Percentiles rank a stretch among this genome's conserved stretches.
These are phyloP conservation scores for Brettanomyces naardenensis DNA, from an alignment of 805 yeast genomes.

Conservation along the genomic window DNA sequence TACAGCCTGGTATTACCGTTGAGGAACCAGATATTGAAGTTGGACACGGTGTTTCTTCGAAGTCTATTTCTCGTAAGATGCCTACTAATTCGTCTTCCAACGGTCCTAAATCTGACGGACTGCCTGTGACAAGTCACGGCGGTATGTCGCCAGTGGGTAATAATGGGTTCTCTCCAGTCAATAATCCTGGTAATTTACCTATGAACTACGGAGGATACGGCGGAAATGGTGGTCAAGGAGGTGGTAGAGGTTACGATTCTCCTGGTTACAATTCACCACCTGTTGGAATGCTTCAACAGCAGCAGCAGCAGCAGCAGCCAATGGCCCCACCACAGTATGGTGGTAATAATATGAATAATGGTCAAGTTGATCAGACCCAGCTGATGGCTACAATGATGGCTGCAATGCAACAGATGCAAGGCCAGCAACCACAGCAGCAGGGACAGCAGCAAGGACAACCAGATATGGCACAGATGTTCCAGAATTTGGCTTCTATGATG, in stretches of 20 bases:
- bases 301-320: constrained; percentile 11
- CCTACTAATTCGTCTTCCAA: constrained; percentile 82
- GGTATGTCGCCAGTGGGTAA: not conserved
- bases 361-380: constrained; percentile 21
- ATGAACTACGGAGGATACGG: constrained; percentile 1
- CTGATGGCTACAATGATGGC: constrained; percentile 28
- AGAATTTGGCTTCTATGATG: constrained; percentile 29
- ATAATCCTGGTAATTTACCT: not conserved
- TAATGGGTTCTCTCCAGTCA: not conserved
- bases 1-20: constrained; percentile 71
- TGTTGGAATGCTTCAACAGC: constrained; percentile 10
- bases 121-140: constrained; percentile 5
- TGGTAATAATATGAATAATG: constrained; percentile 11
- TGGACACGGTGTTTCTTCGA: constrained; percentile 88
- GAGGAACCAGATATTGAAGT: constrained; percentile 98
- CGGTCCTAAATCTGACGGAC: constrained; percentile 68
- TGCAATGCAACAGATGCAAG: constrained; percentile 22
- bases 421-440: constrained; percentile 13
- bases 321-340: constrained; percentile 5
- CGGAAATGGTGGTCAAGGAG: constrained; percentile 1
- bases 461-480: constrained; percentile 30
- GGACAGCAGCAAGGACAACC: constrained; percentile 10
- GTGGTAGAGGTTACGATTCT: not conserved
- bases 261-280: constrained; percentile 6
- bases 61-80: constrained; percentile 86